Evolutionary conservation across 2,329 filamentous ascomycete genomes (phyloP).

Genomic region (Claviceps cyperi): DNA sequence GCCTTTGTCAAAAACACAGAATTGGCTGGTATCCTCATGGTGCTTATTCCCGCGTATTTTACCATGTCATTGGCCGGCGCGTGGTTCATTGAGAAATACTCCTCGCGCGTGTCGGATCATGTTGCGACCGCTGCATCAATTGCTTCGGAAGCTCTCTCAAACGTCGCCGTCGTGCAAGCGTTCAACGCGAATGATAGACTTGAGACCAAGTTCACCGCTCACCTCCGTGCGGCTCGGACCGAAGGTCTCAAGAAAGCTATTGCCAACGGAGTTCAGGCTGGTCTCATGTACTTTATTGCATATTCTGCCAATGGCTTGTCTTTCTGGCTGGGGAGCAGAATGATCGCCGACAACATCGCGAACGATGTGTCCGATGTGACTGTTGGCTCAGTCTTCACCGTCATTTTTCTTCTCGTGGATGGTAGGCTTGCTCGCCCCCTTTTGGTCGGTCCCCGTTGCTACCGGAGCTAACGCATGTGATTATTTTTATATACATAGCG

Average conservation of each 20-base stretch:
- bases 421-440: constrained; percentile 13
- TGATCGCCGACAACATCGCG: constrained; percentile 19
- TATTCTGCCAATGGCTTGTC: constrained; percentile 50
- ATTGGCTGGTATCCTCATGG: constrained; percentile 43
- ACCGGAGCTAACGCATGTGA: neutral
- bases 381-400: constrained; percentile 36
- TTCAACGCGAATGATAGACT: constrained; percentile 38
- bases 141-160: constrained; percentile 38
- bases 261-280: constrained; percentile 40
- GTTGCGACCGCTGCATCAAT: constrained; percentile 37
- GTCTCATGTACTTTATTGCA: constrained; percentile 52
- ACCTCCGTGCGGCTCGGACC: constrained; percentile 29
- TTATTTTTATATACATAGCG: neutral
- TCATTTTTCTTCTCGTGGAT: constrained; percentile 40
- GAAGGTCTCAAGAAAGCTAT: constrained; percentile 42
- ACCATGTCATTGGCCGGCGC: constrained; percentile 38
- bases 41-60: constrained; percentile 40
- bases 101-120: constrained; percentile 26
- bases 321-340: constrained; percentile 48
- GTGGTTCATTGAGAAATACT: constrained; percentile 33
- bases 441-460: too few species aligned
- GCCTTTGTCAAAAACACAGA: constrained; percentile 34
- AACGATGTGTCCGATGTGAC: constrained; percentile 19
- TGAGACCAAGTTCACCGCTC: constrained; percentile 24
- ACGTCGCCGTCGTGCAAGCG: constrained; percentile 25